These are phyloP conservation scores for Pyricularia sp. DNA, from an alignment of 2,329 filamentous ascomycete genomes.

Conservation along the genomic window DNA sequence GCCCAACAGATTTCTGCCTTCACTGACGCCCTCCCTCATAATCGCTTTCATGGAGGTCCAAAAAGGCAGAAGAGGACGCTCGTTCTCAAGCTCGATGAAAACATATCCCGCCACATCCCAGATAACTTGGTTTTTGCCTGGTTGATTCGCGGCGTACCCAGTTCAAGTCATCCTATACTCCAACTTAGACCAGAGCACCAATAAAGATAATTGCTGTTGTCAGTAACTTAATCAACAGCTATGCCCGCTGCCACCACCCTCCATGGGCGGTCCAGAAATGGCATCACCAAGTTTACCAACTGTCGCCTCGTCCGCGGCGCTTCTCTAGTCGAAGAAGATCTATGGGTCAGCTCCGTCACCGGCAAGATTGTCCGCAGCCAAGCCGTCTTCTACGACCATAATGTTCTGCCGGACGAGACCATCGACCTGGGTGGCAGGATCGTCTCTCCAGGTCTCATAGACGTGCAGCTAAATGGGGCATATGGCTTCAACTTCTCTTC, in stretches of 20 bases:
- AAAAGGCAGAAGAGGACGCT: neutral
- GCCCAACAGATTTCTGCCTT: neutral
- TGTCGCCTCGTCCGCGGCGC: constrained; percentile 62
- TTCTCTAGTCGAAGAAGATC: constrained; percentile 57
- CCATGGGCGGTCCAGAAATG: constrained; percentile 24
- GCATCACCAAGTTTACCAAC: constrained; percentile 81
- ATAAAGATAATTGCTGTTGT: neutral
- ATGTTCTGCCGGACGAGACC: constrained; percentile 56
- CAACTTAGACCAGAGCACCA: neutral
- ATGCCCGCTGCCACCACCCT: constrained; percentile 17
- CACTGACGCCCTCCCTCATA: neutral
- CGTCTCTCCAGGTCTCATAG: constrained; percentile 74
- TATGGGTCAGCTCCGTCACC: constrained; percentile 76
- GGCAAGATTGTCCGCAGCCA: constrained; percentile 71
- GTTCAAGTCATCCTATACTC: neutral
- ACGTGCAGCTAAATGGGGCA: constrained; percentile 83
- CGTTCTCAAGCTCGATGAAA: neutral
- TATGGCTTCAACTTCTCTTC: constrained; percentile 88
- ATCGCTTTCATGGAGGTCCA: neutral
- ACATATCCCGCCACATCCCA: neutral
- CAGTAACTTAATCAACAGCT: neutral
- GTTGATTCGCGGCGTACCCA: neutral
- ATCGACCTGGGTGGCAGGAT: constrained; percentile 76
- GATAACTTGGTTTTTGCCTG: neutral
- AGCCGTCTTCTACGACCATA: constrained; percentile 53